Base-by-base conservation (phyloP, 495 filamentous ascomycete genomes). In the Podospora pseudocomata region DNA sequence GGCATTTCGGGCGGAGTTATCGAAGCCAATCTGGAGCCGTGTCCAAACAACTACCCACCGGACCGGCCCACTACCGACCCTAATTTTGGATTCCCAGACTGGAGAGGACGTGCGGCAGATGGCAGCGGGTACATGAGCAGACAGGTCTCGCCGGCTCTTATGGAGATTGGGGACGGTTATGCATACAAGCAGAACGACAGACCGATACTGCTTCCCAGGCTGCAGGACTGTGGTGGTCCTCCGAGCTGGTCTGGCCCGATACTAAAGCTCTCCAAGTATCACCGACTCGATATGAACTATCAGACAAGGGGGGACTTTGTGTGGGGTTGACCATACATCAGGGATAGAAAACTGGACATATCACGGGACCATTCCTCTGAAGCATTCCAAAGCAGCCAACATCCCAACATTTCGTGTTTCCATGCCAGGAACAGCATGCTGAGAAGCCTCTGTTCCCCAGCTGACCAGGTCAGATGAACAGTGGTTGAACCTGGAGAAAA, bases 1-100 rank as follows among this genome's bases (percentile, higher is more conserved):
- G 82, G 82, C 18, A 71, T 82, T 34, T 74, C 78, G 13, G 80
- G 78, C 0, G 75, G 70, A 1, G 72, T 84, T 1, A 67, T 80
- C 6, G 81, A 84, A 68, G 75, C 71, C 2, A 71, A 34, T 19
- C 67, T 79, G 13, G 69, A 77, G 60, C 66, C 70, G 3, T 69
- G 64, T 23, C 66, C 66, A 0, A 66, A 73, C 53, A 63, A 49
- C 3, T 70, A 66, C 28, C 62, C 68, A 3, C 59, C 68, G 16
- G 59, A 63, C 6, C 28, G 34, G 1, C 54, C 26, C 7, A 54
- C 63, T 13, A 62, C 66, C 2, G 74, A 77, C 60, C 74, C 73
- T 11, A 74, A 75, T 28, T 76, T 77, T 62, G 72, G 69, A 7
- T 71, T 75, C 28, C 4, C 49, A 5, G 65, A 73, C 67, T 72